Conservation (phyloP, 306 rosid species). For the Inga laurina region DNA sequence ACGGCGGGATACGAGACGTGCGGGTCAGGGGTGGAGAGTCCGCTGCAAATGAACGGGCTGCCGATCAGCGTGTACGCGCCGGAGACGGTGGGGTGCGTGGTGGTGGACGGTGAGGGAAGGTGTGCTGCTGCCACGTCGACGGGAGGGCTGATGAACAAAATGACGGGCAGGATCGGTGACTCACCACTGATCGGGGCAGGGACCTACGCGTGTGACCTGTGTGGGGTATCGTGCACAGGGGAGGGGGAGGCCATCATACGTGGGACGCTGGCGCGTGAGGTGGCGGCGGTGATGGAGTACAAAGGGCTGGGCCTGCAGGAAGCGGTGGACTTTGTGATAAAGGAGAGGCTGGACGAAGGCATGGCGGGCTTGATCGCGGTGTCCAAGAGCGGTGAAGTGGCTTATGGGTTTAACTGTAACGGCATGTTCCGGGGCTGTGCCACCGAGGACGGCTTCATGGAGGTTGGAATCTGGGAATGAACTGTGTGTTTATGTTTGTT, state of each 20-base stretch:
- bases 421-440: constrained; percentile 93
- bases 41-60: constrained; percentile 76
- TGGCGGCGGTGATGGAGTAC: constrained; percentile 94
- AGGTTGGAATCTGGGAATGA: constrained; percentile 85
- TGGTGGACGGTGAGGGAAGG: constrained; percentile 68
- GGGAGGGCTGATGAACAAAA: constrained; percentile 87
- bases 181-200: constrained; percentile 88
- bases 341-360: constrained; percentile 81
- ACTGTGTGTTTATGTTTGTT: neutral
- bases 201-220: constrained; percentile 79
- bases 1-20: constrained; percentile 50
- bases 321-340: constrained; percentile 77
- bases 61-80: constrained; percentile 87
- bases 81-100: constrained; percentile 95
- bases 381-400: constrained; percentile 78
- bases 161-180: constrained; percentile 85
- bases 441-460: constrained; percentile 85
- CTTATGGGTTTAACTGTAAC: constrained; percentile 74
- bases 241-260: constrained; percentile 98
- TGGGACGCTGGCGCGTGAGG: constrained; percentile 89
- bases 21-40: constrained; percentile 54
- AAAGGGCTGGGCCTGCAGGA: constrained; percentile 75
- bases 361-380: constrained; percentile 86
- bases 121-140: constrained; percentile 95
- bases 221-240: constrained; percentile 93